Conservation (phyloP, 2,329 filamentous ascomycete genomes). For the Aspergillus unguis region DNA sequence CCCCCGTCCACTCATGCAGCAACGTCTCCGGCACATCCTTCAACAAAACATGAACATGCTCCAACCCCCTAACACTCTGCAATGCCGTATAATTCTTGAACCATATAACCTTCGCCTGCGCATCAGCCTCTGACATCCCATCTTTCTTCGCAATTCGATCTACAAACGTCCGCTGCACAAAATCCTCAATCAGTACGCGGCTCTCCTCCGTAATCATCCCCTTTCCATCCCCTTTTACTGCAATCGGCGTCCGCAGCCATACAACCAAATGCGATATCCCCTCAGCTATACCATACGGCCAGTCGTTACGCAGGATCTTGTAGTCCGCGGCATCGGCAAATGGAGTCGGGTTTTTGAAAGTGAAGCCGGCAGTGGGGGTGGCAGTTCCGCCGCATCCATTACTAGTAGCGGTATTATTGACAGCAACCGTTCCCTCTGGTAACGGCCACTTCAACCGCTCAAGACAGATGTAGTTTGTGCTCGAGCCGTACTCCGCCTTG, state of each 20-base stretch:
- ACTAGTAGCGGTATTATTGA: constrained; percentile 21
- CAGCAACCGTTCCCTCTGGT: constrained; percentile 22
- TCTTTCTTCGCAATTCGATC: constrained; percentile 37
- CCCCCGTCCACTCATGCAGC: constrained; percentile 45
- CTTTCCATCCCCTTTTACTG: constrained; percentile 39
- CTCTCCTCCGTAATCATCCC: constrained; percentile 53
- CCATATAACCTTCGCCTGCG: constrained; percentile 54
- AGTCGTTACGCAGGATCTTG: constrained; percentile 59
- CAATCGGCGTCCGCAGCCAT: constrained; percentile 54
- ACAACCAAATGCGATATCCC: constrained; percentile 57
- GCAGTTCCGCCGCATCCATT: too few relatives aligned
- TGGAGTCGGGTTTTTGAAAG: constrained; percentile 46
- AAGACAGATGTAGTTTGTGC: constrained; percentile 55
- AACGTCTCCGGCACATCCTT: constrained; percentile 46
- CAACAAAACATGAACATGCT: constrained; percentile 57
- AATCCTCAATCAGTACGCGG: constrained; percentile 47
- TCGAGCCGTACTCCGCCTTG: constrained; percentile 54
- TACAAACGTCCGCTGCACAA: constrained; percentile 52
- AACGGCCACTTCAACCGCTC: constrained; percentile 54
- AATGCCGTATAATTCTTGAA: constrained; percentile 63
- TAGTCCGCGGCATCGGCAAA: constrained; percentile 56
- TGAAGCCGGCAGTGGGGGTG: constrained; percentile 6
- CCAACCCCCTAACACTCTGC: constrained; percentile 58
- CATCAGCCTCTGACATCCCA: constrained; percentile 24
- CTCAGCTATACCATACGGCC: constrained; percentile 57